phyloP scores from a whole-genome alignment of 352 stramenopile species.

The Blastocystis sp. region DNA sequence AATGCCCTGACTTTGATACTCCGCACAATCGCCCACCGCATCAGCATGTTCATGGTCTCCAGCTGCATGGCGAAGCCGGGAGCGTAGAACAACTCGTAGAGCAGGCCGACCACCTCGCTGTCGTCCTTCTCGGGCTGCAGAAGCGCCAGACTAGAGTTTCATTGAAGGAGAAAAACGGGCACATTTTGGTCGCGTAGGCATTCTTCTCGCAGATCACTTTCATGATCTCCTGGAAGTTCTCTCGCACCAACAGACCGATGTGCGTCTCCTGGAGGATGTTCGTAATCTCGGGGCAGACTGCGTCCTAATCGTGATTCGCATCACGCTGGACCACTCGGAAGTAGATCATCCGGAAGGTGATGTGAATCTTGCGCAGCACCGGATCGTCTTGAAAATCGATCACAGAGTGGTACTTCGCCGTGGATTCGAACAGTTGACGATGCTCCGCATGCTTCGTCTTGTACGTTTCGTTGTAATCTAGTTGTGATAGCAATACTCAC shows the following conservation, averaged over 20 bases:
- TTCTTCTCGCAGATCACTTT: not conserved
- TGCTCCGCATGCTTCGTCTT: constrained; percentile 44
- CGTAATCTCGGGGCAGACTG: constrained; percentile 28
- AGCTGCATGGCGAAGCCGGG: not conserved
- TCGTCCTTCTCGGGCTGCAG: constrained; percentile 13
- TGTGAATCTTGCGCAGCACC: constrained; percentile 1
- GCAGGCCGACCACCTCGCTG: constrained; percentile 11
- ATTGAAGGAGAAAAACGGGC: not conserved
- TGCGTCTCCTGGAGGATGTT: constrained; percentile 19
- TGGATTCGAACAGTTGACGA: not conserved
- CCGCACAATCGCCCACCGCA: not conserved
- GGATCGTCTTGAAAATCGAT: not conserved
- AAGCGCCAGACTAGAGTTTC: constrained; percentile 12
- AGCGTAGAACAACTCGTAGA: constrained; percentile 52
- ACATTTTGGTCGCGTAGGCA: constrained; percentile 1
- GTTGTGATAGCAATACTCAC: not conserved
- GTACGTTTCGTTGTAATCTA: constrained; percentile 63
- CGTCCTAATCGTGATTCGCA: constrained; percentile 12
- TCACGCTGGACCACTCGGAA: not conserved
- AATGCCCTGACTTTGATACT: constrained; percentile 3
- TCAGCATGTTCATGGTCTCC: not conserved
- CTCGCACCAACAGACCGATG: not conserved
- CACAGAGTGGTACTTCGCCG: constrained; percentile 6
- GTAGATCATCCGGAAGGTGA: constrained; percentile 57
- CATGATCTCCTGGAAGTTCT: constrained; percentile 43